Percentiles rank a stretch among this genome's conserved stretches.
phyloP scores from a whole-genome alignment of 805 yeast species.

The Yarrowia phangngaensis region DNA sequence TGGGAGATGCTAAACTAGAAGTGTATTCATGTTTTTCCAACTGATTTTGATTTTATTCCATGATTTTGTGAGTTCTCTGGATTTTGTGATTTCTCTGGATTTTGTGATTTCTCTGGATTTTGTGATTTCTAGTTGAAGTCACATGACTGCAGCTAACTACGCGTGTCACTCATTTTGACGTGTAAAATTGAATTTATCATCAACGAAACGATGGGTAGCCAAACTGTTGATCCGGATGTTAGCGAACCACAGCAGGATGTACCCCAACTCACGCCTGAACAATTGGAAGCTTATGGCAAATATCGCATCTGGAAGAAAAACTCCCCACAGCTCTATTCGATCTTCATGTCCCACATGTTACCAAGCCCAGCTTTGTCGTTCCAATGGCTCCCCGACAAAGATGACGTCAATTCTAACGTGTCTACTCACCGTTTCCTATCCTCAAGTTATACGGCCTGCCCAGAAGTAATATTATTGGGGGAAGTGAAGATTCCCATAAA shows the following conservation, averaged over 20 bases:
- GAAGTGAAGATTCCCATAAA: slow-evolving; percentile 16
- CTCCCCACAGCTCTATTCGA: slow-evolving; percentile 52
- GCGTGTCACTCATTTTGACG: too few relatives aligned
- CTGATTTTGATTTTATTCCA: too few relatives aligned
- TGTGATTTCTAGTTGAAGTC: too few relatives aligned
- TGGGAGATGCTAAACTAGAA: too few relatives aligned
- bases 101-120: too few relatives aligned
- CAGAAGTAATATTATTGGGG: slow-evolving; percentile 12
- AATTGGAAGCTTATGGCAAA: slow-evolving; percentile 10
- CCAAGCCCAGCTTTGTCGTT: slow-evolving; percentile 63
- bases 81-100: too few relatives aligned
- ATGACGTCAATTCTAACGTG: neutral
- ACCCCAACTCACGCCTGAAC: slow-evolving; percentile 13
- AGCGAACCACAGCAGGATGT: neutral
- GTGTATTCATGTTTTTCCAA: too few relatives aligned
- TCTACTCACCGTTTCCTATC: slow-evolving; percentile 12
- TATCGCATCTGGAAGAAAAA: slow-evolving; percentile 64
- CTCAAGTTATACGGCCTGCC: slow-evolving; percentile 4
- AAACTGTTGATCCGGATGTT: neutral
- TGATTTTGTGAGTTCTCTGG: too few relatives aligned
- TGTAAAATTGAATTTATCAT: slow-evolving; percentile 9
- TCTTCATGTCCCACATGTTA: slow-evolving; percentile 50
- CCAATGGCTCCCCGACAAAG: slow-evolving; percentile 59
- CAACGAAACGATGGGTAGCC: slow-evolving; percentile 3
- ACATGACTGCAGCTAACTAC: too few relatives aligned